These are phyloP conservation scores for Podospora conica DNA, from an alignment of 495 filamentous ascomycete species.

Conservation along the genomic window DNA sequence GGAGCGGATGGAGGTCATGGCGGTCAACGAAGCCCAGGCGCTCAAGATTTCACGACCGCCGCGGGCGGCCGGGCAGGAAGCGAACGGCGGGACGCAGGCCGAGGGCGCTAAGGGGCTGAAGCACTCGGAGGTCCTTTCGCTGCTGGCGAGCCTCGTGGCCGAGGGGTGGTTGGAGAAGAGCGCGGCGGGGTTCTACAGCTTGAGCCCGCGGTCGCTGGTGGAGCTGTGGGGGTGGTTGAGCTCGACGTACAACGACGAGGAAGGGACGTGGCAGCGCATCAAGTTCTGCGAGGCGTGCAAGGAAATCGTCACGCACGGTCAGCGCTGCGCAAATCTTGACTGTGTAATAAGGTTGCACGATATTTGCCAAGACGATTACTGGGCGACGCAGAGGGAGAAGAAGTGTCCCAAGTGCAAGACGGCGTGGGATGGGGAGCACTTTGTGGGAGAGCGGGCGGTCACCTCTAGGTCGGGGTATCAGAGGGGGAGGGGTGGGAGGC, in stretches of 20 bases:
- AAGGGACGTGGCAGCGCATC: constrained; percentile 59
- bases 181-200: constrained; percentile 60
- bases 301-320: constrained; percentile 83
- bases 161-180: constrained; percentile 83
- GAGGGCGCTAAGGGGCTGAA: constrained; percentile 51
- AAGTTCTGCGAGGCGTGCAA: constrained; percentile 86
- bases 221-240: constrained; percentile 79
- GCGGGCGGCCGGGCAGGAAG: constrained; percentile 35
- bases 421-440: constrained; percentile 66
- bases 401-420: constrained; percentile 69
- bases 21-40: constrained; percentile 69
- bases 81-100: constrained; percentile 29
- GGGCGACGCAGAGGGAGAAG: constrained; percentile 50
- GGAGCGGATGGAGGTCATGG: constrained; percentile 67
- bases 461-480: constrained; percentile 44
- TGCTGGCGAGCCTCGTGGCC: constrained; percentile 61
- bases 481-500: constrained; percentile 27
- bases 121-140: constrained; percentile 66
- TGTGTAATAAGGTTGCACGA: constrained; percentile 73
- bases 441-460: constrained; percentile 76
- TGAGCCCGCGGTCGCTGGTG: constrained; percentile 72
- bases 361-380: constrained; percentile 67
- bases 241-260: constrained; percentile 73
- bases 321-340: constrained; percentile 64
- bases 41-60: constrained; percentile 51